Base-by-base conservation (phyloP, 2,329 filamentous ascomycete genomes). In the Geosmithia flava region DNA sequence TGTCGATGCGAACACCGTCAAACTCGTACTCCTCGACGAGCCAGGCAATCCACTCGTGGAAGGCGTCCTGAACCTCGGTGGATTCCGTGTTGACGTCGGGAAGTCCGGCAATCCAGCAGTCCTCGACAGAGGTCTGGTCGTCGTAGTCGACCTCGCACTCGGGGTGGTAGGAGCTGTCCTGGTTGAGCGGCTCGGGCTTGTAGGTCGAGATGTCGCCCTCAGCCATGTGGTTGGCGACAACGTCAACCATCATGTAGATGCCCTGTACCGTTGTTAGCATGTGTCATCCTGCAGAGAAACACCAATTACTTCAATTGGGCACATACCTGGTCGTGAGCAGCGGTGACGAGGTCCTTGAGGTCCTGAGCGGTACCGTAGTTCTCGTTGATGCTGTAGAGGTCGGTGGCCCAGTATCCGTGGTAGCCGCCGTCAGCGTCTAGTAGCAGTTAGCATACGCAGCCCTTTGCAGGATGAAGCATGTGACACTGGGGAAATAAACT, bases 1-100 rank as follows among this genome's bases (percentile, higher is more conserved):
- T 80, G 52, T 82, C 78, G 53, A 81, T 74, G 33, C 78, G 74
- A 11, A 80, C 64, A 2, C 78, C 76, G 56, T 80, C 78, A 65
- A 83, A 79, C 17, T 67, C 68, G 56, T 83, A 85, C 52, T 79
- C 75, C 2, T 67, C 58, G 2, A 85, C 73, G 0, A 85, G 65
- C 42, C 65, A 64, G 17, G 58, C 59, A 54, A 85, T 68, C 83
- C 82, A 86, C n/a, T 65, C 60, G 48, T 76, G 66, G 58, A 75
- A 77, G 2, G 75, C 63, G 16, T 59, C 58, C 23, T 70, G 67
- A 10, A 85, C 73, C 1, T 61, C 59, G 0, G 62, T 47, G 29
- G 68, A 65, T 42, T 74, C 69, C 0, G 81, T 85, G 49, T 76
- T 65, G 13, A 85, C 59, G 53, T 86, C 81, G 0, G 81, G 78